phyloP scores from a whole-genome alignment of 495 filamentous ascomycete genomes.

The Aspergillus homomorphus region DNA sequence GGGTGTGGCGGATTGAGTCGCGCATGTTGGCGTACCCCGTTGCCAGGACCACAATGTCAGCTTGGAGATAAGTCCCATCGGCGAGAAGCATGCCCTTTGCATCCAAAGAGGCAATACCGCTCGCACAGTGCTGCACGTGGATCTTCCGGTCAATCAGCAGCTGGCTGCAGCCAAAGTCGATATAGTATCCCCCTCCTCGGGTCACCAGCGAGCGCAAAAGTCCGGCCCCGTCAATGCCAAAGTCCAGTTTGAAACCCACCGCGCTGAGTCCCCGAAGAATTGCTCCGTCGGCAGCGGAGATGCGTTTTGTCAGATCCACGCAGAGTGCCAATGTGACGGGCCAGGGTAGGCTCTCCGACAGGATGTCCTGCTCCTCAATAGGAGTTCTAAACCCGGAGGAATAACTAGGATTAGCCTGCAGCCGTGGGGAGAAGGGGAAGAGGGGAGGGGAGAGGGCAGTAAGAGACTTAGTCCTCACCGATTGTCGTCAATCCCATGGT shows the following conservation, averaged over 20 bases:
- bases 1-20: conserved; percentile 54
- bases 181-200: conserved; percentile 73
- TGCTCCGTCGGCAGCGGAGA: conserved; percentile 49
- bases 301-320: conserved; percentile 46
- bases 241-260: conserved; percentile 68
- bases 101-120: conserved; percentile 56
- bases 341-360: conserved; percentile 52
- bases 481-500: conserved; percentile 60
- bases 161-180: conserved; percentile 68
- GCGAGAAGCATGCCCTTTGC: conserved; percentile 55
- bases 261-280: conserved; percentile 57
- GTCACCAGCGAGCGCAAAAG: conserved; percentile 68
- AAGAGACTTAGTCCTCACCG: conserved; percentile 11
- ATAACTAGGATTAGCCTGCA: too few relatives aligned
- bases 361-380: conserved; percentile 62
- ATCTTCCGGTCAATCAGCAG: conserved; percentile 75
- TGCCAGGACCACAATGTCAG: conserved; percentile 76
- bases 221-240: conserved; percentile 61
- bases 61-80: conserved; percentile 62
- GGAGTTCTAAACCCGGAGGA: too few relatives aligned
- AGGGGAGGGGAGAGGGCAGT: not conserved
- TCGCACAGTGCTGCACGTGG: conserved; percentile 63
- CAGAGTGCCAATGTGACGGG: conserved; percentile 56
- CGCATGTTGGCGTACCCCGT: conserved; percentile 84
- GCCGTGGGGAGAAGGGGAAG: not conserved